Percentiles rank a stretch among this genome's conserved stretches.
Evolutionary conservation across 2,329 filamentous ascomycete species (phyloP).

Genomic region (Basipetospora chlamydospora): DNA sequence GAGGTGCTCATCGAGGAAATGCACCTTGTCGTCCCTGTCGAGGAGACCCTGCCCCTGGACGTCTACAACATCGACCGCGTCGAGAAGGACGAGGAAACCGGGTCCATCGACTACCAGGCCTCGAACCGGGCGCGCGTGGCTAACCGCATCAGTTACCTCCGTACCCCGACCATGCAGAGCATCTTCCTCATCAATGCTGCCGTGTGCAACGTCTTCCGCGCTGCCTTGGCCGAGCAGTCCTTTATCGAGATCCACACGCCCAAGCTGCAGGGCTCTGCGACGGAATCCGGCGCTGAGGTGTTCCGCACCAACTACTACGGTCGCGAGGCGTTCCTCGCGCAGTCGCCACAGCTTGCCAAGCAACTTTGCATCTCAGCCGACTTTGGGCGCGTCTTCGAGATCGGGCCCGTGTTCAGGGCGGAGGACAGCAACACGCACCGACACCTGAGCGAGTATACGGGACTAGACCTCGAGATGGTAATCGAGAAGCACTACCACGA

Average conservation of each 20-base stretch:
- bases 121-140: constrained; percentile 52
- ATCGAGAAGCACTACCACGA: constrained; percentile 85
- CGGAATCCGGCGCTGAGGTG: constrained; percentile 80
- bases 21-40: constrained; percentile 34
- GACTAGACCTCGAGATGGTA: constrained; percentile 83
- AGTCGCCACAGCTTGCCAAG: constrained; percentile 84
- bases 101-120: constrained; percentile 44
- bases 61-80: constrained; percentile 30
- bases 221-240: constrained; percentile 55
- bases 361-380: constrained; percentile 87
- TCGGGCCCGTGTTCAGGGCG: constrained; percentile 80
- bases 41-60: constrained; percentile 30
- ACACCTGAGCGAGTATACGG: constrained; percentile 88
- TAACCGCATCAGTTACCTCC: constrained; percentile 70
- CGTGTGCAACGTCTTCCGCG: constrained; percentile 66
- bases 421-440: constrained; percentile 94
- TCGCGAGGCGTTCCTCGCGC: constrained; percentile 72
- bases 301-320: constrained; percentile 90
- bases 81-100: constrained; percentile 19
- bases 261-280: constrained; percentile 79
- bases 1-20: constrained; percentile 55
- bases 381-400: constrained; percentile 79
- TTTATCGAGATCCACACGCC: constrained; percentile 93
- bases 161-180: constrained; percentile 73
- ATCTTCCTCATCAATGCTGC: constrained; percentile 79